phyloP scores from a whole-genome alignment of 2,329 filamentous ascomycete genomes.

The Hortaea sp. region DNA sequence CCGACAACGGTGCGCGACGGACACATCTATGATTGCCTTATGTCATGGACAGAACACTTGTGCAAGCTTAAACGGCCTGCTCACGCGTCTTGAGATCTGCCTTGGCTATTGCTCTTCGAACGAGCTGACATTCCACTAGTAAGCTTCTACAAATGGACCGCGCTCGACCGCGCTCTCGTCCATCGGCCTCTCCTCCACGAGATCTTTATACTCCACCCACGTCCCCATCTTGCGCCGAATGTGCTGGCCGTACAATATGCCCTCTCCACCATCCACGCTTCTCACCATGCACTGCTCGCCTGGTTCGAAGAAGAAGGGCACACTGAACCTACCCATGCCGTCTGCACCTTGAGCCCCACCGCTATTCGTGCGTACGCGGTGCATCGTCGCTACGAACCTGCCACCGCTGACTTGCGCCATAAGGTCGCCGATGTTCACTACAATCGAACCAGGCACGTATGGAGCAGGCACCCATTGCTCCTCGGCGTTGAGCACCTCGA shows the following conservation, averaged over 20 bases:
- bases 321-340: slow-evolving; percentile 29
- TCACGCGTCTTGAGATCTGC: too few relatives aligned
- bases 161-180: background rate
- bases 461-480: slow-evolving; percentile 34
- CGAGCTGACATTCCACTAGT: too few relatives aligned
- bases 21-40: too few relatives aligned
- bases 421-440: slow-evolving; percentile 38
- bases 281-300: slow-evolving; percentile 32
- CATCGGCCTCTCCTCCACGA: background rate
- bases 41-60: too few relatives aligned
- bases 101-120: too few relatives aligned
- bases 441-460: slow-evolving; percentile 31
- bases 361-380: slow-evolving; percentile 28
- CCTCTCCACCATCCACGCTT: slow-evolving; percentile 26
- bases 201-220: slow-evolving; percentile 35
- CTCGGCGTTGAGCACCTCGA: slow-evolving; percentile 36
- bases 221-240: slow-evolving; percentile 35
- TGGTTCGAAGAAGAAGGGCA: slow-evolving; percentile 41
- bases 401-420: slow-evolving; percentile 34
- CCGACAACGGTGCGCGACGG: too few relatives aligned
- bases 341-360: slow-evolving; percentile 11
- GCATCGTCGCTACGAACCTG: slow-evolving; percentile 36
- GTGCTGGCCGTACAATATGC: slow-evolving; percentile 33
- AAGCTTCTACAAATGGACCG: background rate
- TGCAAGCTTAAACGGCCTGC: too few relatives aligned